These are phyloP conservation scores for Dactylellina drechsleri DNA, from an alignment of 2,329 filamentous ascomycete species.

Conservation along the genomic window DNA sequence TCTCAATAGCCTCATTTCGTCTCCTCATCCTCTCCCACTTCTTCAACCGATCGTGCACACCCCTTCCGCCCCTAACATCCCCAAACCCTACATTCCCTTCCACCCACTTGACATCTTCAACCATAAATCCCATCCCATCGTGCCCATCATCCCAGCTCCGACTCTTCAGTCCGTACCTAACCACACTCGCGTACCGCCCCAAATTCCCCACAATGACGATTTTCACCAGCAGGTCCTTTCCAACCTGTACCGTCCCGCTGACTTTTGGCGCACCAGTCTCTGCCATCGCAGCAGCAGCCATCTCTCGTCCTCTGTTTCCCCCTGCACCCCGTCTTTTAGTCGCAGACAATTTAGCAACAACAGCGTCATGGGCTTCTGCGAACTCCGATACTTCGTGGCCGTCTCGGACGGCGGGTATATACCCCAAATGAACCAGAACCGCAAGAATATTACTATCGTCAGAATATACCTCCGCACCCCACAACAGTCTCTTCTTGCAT, in stretches of 20 bases:
- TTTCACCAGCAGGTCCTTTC: slow-evolving; percentile 86
- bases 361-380: slow-evolving; percentile 45
- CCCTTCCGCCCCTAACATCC: slow-evolving; percentile 35
- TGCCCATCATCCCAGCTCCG: slow-evolving; percentile 78
- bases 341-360: slow-evolving; percentile 37
- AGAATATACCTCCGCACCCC: slow-evolving; percentile 94
- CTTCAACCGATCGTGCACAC: slow-evolving; percentile 40
- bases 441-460: slow-evolving; percentile 95
- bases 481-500: slow-evolving; percentile 80
- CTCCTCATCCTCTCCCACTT: slow-evolving; percentile 50
- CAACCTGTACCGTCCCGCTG: slow-evolving; percentile 72
- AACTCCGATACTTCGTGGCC: slow-evolving; percentile 54
- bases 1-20: slow-evolving; percentile 28
- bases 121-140: slow-evolving; percentile 89
- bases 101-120: slow-evolving; percentile 84
- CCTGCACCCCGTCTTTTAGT: slow-evolving; percentile 39
- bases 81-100: slow-evolving; percentile 67
- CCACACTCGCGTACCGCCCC: slow-evolving; percentile 77
- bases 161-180: slow-evolving; percentile 82
- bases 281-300: slow-evolving; percentile 60
- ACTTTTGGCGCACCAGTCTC: slow-evolving; percentile 67
- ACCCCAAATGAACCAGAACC: slow-evolving; percentile 91
- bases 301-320: slow-evolving; percentile 58
- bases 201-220: slow-evolving; percentile 83
- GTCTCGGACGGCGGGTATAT: slow-evolving; percentile 80